Evolutionary conservation across 805 yeast species (phyloP), one percentile per base, ranked within the genome.

Genomic region (Kazachstania taianensis): DNA sequence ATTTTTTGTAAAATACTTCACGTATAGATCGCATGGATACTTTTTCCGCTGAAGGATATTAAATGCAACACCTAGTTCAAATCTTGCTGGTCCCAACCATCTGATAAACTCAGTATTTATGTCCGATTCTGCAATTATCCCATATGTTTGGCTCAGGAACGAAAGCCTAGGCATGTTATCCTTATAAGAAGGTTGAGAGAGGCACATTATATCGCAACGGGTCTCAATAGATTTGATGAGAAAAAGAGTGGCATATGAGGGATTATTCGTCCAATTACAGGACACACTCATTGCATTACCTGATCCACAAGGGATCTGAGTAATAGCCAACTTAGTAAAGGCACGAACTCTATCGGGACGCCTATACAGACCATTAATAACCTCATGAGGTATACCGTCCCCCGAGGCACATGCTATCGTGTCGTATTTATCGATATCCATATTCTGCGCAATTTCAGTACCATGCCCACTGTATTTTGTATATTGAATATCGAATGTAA

Each of bases 321-420:
- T 76, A 2, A 92, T 63, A 0, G 81, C 76, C 8, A 83, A 42
- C 39, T 73, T 73, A 35, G 67, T 63, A 47, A 87, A 78, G 0
- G 85, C 86, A 10, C 56, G 58, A 0, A 62, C 72, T 4, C 79
- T 71, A 55, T 87, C 95, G 0, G 61, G 46, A 19, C 95, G 67
- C 41, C 60, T 61, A 45, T 74, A 83, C 27, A 92, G 63, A 2
- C 97, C 98, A 55, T 92, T 92, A 34, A 86, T 70, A 5, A 92
- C 87, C 55, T 92, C 97, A 59, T 87, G 94, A 0, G 96, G 96
- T 14, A 83, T 75, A 7, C 98, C 98, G 61, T 92, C 98, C 4
- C 98, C 98, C 0, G 95, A 84, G 26, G 94, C 89, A 61, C 96
- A 86, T 2, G 82, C 80, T 28, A 92, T 70, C 2, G 82, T 71